phyloP scores from a whole-genome alignment of 805 yeast species.

The Teunomyces panamensis region DNA sequence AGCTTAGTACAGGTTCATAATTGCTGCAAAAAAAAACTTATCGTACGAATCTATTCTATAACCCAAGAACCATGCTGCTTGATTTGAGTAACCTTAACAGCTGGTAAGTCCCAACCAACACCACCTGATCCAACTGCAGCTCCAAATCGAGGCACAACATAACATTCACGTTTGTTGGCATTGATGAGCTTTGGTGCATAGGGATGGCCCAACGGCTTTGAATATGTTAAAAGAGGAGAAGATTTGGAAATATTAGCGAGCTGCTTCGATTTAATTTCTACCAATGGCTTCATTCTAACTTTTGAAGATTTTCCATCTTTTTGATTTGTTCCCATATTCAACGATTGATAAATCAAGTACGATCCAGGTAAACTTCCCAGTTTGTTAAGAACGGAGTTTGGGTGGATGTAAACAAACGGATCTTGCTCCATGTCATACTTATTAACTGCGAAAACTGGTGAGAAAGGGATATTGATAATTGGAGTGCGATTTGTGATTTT shows the following conservation, averaged over 20 bases:
- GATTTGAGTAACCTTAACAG: conserved; percentile 70
- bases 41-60: conserved; percentile 12
- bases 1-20: too few species aligned
- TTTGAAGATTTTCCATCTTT: conserved; percentile 38
- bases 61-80: conserved; percentile 71
- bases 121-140: conserved; percentile 81
- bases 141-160: conserved; percentile 88
- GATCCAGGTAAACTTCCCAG: conserved; percentile 75
- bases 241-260: conserved; percentile 72
- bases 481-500: conserved; percentile 55
- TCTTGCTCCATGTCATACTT: conserved; percentile 38
- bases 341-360: conserved; percentile 67
- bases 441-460: conserved; percentile 49
- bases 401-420: conserved; percentile 74
- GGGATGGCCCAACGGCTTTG: conserved; percentile 91
- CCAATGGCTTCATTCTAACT: conserved; percentile 70
- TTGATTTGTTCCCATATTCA: conserved; percentile 54
- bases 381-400: conserved; percentile 60
- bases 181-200: conserved; percentile 72
- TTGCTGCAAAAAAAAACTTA: conserved; percentile 1
- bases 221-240: conserved; percentile 73
- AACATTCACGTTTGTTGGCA: conserved; percentile 74
- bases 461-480: conserved; percentile 62
- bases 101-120: conserved; percentile 85
- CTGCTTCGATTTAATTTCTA: conserved; percentile 72